Conservation (phyloP, 805 yeast genomes). For the Monosporozyma siamensis region DNA sequence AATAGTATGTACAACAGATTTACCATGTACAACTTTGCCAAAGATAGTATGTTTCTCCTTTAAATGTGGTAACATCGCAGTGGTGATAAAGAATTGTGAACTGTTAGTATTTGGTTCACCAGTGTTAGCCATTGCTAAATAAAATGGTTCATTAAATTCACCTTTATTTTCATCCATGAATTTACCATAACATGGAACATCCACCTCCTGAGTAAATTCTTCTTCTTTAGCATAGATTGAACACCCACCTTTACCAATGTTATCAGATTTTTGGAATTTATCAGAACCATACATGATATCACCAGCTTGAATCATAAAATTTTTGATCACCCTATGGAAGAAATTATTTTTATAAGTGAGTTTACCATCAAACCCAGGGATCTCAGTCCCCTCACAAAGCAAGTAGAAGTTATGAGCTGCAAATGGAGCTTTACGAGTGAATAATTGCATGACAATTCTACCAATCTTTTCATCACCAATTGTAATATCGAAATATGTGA, state of each 20-base stretch:
- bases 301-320: slow-evolving; percentile 66
- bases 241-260: slow-evolving; percentile 38
- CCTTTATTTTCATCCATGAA: slow-evolving; percentile 52
- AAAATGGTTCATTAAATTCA: slow-evolving; percentile 36
- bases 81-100: slow-evolving; percentile 65
- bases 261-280: slow-evolving; percentile 15
- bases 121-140: slow-evolving; percentile 56
- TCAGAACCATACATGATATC: slow-evolving; percentile 39
- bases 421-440: slow-evolving; percentile 43
- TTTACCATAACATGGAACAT: slow-evolving; percentile 26
- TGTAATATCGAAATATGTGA: slow-evolving; percentile 42
- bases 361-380: slow-evolving; percentile 12
- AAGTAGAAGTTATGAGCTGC: slow-evolving; percentile 43
- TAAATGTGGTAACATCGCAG: slow-evolving; percentile 63
- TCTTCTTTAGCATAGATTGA: slow-evolving; percentile 33
- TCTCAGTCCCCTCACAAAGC: slow-evolving; percentile 35
- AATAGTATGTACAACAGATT: slow-evolving; percentile 56
- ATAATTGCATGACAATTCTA: slow-evolving; percentile 52
- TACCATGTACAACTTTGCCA: slow-evolving; percentile 61
- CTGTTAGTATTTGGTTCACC: slow-evolving; percentile 42
- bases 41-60: slow-evolving; percentile 69
- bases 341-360: slow-evolving; percentile 36
- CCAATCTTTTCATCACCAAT: slow-evolving; percentile 40
- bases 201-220: slow-evolving; percentile 12
- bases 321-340: slow-evolving; percentile 57